Evolutionary conservation across 2,329 filamentous ascomycete genomes (phyloP).

Genomic region (Fusarium sp.): DNA sequence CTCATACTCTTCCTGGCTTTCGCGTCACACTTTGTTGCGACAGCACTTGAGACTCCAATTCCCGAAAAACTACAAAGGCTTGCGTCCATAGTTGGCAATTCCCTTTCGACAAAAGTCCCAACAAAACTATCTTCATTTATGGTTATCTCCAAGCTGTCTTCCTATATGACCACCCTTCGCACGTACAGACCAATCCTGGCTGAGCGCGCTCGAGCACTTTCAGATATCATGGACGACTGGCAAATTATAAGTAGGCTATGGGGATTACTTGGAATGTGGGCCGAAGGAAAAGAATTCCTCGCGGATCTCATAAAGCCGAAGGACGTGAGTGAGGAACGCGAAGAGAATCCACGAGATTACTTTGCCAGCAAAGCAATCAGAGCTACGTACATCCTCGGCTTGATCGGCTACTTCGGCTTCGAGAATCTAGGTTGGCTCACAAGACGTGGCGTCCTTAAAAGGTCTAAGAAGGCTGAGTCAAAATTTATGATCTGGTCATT

Average conservation of each 20-base stretch:
- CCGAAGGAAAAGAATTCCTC: slow-evolving; percentile 24
- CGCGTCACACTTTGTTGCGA: slow-evolving; percentile 25
- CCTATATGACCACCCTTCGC: not conserved
- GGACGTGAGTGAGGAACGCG: not conserved
- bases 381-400: slow-evolving; percentile 14
- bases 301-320: fast-evolving
- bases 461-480: slow-evolving; percentile 14
- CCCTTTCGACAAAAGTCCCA: not conserved
- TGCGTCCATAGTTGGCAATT: fast-evolving
- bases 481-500: slow-evolving; percentile 28
- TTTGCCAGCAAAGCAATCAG: not conserved
- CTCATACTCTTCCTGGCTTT: slow-evolving; percentile 34
- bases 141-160: fast-evolving
- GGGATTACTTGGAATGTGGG: slow-evolving; percentile 25
- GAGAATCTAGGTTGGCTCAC: slow-evolving; percentile 30
- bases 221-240: slow-evolving; percentile 38
- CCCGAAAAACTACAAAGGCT: not conserved
- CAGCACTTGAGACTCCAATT: slow-evolving; percentile 16
- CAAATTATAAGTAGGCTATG: slow-evolving; percentile 34
- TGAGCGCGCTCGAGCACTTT: slow-evolving; percentile 14
- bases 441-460: slow-evolving; percentile 9
- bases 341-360: not conserved
- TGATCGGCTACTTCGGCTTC: slow-evolving; percentile 11
- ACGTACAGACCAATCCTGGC: not conserved
- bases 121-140: not conserved